Evolutionary conservation across 352 stramenopile genomes (phyloP).

Genomic region (Albugo candida): DNA sequence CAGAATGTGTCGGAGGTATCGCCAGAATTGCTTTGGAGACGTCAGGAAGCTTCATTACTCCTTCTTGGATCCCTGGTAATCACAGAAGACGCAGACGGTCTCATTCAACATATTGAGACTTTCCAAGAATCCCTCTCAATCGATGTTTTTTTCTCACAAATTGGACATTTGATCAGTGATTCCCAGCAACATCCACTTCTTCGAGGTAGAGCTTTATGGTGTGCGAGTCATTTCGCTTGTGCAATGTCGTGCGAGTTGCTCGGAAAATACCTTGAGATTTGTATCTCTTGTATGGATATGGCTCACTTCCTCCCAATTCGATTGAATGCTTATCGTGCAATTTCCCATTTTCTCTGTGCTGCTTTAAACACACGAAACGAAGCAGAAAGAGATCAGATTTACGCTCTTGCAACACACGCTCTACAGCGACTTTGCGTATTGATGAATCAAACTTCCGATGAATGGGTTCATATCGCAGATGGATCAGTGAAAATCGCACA

Average conservation of each 20-base stretch:
- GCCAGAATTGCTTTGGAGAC: conserved; percentile 16
- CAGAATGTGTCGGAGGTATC: conserved; percentile 11
- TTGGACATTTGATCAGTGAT: conserved; percentile 63
- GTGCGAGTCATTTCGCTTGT: conserved; percentile 43
- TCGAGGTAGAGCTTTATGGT: conserved; percentile 58
- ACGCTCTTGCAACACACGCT: conserved; percentile 23
- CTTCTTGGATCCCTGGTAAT: conserved; percentile 43
- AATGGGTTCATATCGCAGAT: conserved; percentile 60
- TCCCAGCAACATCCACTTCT: conserved; percentile 48
- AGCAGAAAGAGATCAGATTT: conserved; percentile 28
- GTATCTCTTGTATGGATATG: conserved; percentile 51
- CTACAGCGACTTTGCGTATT: conserved; percentile 40
- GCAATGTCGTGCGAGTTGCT: conserved; percentile 60
- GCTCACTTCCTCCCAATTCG: conserved; percentile 50
- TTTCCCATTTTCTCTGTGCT: conserved; percentile 29
- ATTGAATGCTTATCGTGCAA: conserved; percentile 57
- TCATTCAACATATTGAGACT: conserved; percentile 23
- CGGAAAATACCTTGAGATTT: conserved; percentile 39
- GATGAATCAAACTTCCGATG: conserved; percentile 28
- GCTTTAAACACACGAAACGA: conserved; percentile 15
- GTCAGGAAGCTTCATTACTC: conserved; percentile 54
- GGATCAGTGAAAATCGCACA: conserved; percentile 29
- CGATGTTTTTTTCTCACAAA: conserved; percentile 37
- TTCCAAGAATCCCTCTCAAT: conserved; percentile 33
- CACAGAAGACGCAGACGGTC: conserved; percentile 2